These are phyloP conservation scores for Saccharomycopsis vini DNA, from an alignment of 805 yeast genomes.

Conservation along the genomic window DNA sequence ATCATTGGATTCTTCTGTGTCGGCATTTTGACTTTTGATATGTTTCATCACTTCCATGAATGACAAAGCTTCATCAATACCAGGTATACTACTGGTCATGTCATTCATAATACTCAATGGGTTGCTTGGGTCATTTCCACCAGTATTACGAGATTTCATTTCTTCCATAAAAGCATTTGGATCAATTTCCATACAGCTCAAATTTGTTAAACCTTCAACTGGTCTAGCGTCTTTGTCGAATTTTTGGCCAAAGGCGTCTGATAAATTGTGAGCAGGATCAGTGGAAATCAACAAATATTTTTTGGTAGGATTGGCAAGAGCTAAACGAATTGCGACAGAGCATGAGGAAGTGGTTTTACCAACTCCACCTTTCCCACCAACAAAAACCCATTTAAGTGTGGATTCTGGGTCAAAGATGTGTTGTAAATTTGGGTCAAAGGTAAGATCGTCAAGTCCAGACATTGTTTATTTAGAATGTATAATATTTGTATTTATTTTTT, in stretches of 20 bases:
- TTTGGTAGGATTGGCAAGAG: slow-evolving; percentile 68
- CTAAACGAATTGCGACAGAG: slow-evolving; percentile 89
- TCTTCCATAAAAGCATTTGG: slow-evolving; percentile 92
- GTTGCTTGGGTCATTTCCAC: slow-evolving; percentile 33
- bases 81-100: slow-evolving; percentile 89
- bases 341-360: slow-evolving; percentile 98
- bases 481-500: too few relatives aligned
- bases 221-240: slow-evolving; percentile 94
- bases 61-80: slow-evolving; percentile 95
- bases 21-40: slow-evolving; percentile 61
- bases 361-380: slow-evolving; percentile 99
- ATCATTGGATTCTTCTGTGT: slow-evolving; percentile 25
- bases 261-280: slow-evolving; percentile 96
- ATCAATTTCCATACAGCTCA: slow-evolving; percentile 97
- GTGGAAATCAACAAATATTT: slow-evolving; percentile 86
- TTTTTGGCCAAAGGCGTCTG: slow-evolving; percentile 97
- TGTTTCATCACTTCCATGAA: slow-evolving; percentile 98
- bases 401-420: slow-evolving; percentile 54
- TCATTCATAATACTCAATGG: slow-evolving; percentile 31
- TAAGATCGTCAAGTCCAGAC: slow-evolving; percentile 34
- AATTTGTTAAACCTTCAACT: slow-evolving; percentile 80
- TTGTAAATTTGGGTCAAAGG: slow-evolving; percentile 63
- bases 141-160: slow-evolving; percentile 48
- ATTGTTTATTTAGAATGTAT: too few relatives aligned
- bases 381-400: slow-evolving; percentile 89